These are phyloP conservation scores for Solanum hybrid DNA, from an alignment of 305 asterid species.

Conservation along the genomic window DNA sequence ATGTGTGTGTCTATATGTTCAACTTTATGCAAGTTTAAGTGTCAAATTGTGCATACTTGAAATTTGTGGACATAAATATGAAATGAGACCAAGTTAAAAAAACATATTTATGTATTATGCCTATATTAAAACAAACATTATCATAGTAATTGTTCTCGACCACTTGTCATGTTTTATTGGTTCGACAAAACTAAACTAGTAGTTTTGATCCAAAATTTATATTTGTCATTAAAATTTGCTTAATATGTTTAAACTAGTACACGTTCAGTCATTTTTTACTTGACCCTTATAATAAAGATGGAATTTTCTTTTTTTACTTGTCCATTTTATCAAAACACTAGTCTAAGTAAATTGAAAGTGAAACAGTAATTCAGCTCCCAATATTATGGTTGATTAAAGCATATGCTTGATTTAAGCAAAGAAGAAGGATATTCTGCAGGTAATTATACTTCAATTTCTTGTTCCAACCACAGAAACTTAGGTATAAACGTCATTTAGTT, in stretches of 20 bases:
- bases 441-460: neutral
- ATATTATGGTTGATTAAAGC: neutral
- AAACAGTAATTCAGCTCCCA: neutral
- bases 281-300: neutral
- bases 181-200: neutral
- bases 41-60: too few species aligned
- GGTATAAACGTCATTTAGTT: neutral
- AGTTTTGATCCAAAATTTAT: neutral
- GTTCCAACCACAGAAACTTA: neutral
- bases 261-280: neutral
- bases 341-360: too few species aligned
- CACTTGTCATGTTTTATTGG: neutral
- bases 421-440: neutral
- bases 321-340: neutral
- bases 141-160: neutral
- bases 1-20: too few species aligned
- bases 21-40: neutral
- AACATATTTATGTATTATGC: neutral
- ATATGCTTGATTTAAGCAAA: slow-evolving; percentile 1
- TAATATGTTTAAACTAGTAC: neutral
- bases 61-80: neutral
- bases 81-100: neutral
- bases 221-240: neutral
- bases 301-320: neutral
- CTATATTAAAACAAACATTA: neutral